Evolutionary conservation across 208 protist species (phyloP).

Genomic region (Trypanosoma avium): DNA sequence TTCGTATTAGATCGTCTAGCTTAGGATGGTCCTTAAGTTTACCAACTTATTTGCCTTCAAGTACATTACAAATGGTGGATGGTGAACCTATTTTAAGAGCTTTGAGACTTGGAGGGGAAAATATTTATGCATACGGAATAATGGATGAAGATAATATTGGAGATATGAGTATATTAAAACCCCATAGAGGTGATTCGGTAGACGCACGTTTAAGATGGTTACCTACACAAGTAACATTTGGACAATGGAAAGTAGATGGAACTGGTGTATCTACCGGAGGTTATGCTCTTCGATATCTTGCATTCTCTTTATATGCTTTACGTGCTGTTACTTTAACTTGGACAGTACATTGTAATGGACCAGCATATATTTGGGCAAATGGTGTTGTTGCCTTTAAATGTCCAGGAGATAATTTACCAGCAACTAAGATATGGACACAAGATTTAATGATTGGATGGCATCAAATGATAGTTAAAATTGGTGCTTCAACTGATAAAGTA

Average conservation of each 20-base stretch:
- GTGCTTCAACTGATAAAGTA: neutral
- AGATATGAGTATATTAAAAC: neutral
- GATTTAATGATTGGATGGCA: neutral
- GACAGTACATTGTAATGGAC: constrained; percentile 4
- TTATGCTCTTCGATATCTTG: constrained; percentile 10
- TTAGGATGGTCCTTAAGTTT: neutral
- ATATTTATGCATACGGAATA: neutral
- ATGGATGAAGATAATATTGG: neutral
- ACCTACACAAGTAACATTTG: neutral
- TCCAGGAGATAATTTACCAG: neutral
- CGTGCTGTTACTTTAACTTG: neutral
- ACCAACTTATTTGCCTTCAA: neutral
- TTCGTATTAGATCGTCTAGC: constrained; percentile 4
- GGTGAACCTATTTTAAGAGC: constrained; percentile 11
- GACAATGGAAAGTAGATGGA: constrained; percentile 17
- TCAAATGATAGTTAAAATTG: constrained; percentile 3
- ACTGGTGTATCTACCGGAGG: neutral
- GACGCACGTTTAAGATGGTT: neutral
- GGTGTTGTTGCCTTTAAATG: constrained; percentile 1
- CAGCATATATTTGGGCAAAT: constrained; percentile 4
- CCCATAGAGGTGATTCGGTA: neutral
- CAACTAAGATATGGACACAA: neutral
- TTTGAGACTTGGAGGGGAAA: neutral
- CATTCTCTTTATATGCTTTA: constrained; percentile 1
- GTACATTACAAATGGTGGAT: neutral